These are phyloP conservation scores for Ichthyophthirius multifiliis DNA, from an alignment of 169 alveolate genomes.

Conservation along the genomic window DNA sequence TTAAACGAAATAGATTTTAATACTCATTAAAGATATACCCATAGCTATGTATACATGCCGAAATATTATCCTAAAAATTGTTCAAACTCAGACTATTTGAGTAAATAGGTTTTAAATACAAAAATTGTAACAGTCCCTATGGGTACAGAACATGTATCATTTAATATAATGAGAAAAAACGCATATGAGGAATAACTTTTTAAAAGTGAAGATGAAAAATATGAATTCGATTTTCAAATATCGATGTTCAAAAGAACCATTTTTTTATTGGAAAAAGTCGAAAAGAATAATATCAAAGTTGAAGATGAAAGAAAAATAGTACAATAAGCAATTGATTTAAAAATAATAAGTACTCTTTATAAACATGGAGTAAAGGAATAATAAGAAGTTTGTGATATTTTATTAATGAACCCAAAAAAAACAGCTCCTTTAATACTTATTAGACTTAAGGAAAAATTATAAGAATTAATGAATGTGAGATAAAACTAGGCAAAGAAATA, in stretches of 20 bases:
- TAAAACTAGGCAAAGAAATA: background rate
- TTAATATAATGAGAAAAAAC: constrained; percentile 34
- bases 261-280: constrained; percentile 9
- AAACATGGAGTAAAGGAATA: constrained; percentile 16
- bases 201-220: constrained; percentile 44
- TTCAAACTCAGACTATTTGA: background rate
- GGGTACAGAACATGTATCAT: constrained; percentile 37
- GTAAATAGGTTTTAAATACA: constrained; percentile 11
- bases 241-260: constrained; percentile 24
- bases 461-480: constrained; percentile 13
- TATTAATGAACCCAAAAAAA: constrained; percentile 7
- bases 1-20: constrained; percentile 18
- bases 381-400: constrained; percentile 14
- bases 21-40: constrained; percentile 22
- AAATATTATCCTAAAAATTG: constrained; percentile 9
- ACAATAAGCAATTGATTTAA: constrained; percentile 27
- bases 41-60: constrained; percentile 38
- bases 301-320: background rate
- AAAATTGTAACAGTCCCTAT: constrained; percentile 25
- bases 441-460: constrained; percentile 19
- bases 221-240: constrained; percentile 31
- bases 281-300: background rate
- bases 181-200: constrained; percentile 31
- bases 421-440: constrained; percentile 5
- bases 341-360: constrained; percentile 14